Evolutionary conservation across 1,284 basidiomycete genomes (phyloP), one percentile per base, ranked within the genome.

Genomic region (Sporisorium scitamineum): DNA sequence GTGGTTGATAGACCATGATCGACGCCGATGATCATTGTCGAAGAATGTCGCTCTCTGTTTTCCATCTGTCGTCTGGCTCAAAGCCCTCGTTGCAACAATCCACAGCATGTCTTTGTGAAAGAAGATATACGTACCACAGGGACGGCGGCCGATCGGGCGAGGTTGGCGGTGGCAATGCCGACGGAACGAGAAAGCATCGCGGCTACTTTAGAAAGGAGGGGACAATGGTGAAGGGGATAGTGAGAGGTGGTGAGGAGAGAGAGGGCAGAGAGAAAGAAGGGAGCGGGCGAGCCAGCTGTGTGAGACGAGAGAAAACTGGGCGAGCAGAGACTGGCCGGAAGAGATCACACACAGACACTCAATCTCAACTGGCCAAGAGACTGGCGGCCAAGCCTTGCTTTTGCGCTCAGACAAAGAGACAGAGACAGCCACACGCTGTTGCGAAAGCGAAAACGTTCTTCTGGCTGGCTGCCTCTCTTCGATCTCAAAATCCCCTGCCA

Each of bases 111-210:
- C 39, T 37, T 29, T 24, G 2, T 42, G 51, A 44, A 20, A 32
- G 39, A 26, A 55, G 50, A 29, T 31, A 69, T 62, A 81, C 81
- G 68, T 79, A 82, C 81, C 75, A 80, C 72, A 54, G 80, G 73
- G 66, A 70, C 68, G 58, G 69, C 74, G 65, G 81, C 78, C 71
- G 80, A 76, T 65, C 80, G 80, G 67, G 81, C 80, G 70, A 83
- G 74, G 76, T 83, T 82, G 75, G 79, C 81, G 70, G 80, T 76
- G 68, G 81, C 79, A 75, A 82, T 73, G 75, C 81, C 81, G 59
- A 79, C 75, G 66, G 80, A 80, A 59, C 81, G 78, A 80, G 81
- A 77, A 67, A 83, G 79, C 81, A 83, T 83, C 70, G 76, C 73
- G 74, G 68, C 70, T 64, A 72, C 48, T 62, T 59, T 59, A 18